A percentile compares a stretch with the other conserved stretches of the same genome.
phyloP scores from a whole-genome alignment of 2,329 filamentous ascomycete genomes.

The Nothopassalora personata region DNA sequence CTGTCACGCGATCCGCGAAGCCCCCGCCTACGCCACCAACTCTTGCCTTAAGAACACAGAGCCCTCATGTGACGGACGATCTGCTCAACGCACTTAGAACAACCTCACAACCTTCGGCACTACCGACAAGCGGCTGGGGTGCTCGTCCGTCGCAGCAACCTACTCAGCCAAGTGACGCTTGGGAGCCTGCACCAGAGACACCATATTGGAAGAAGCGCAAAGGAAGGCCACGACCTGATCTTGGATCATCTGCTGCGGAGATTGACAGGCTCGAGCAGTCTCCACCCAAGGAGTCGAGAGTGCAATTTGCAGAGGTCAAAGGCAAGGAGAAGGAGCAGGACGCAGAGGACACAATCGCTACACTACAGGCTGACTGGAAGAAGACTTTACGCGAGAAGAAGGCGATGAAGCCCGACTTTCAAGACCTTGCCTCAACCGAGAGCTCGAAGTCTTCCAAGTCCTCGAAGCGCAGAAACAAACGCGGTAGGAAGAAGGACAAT shows the following conservation, averaged over 20 bases:
- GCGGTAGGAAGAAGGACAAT: conserved; percentile 32
- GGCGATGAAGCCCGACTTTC: conserved; percentile 8
- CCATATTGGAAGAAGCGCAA: conserved; percentile 26
- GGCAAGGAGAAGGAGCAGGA: conserved; percentile 3
- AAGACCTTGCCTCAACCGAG: conserved; percentile 1
- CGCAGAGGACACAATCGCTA: conserved; percentile 19
- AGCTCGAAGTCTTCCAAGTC: conserved; percentile 15
- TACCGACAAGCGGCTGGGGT: conserved; percentile 20
- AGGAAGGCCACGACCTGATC: conserved; percentile 19
- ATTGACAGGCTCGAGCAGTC: conserved; percentile 12
- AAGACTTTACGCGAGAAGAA: conserved; percentile 25
- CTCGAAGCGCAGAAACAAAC: conserved; percentile 24
- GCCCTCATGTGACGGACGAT: conserved; percentile 23
- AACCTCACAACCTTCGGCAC: neutral
- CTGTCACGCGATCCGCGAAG: conserved; percentile 12
- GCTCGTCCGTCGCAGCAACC: conserved; percentile 15
- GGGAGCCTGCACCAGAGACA: conserved; percentile 23
- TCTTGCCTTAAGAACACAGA: conserved; percentile 42
- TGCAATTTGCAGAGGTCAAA: conserved; percentile 13
- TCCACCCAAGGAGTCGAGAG: conserved; percentile 14
- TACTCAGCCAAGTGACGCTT: conserved; percentile 13
- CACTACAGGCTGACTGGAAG: conserved; percentile 26
- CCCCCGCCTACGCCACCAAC: conserved; percentile 21
- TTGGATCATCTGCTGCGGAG: conserved; percentile 14
- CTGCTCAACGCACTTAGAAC: conserved; percentile 19